These are phyloP conservation scores for Hymenoscyphus salicellus DNA, from an alignment of 2,329 filamentous ascomycete genomes.

Conservation along the genomic window DNA sequence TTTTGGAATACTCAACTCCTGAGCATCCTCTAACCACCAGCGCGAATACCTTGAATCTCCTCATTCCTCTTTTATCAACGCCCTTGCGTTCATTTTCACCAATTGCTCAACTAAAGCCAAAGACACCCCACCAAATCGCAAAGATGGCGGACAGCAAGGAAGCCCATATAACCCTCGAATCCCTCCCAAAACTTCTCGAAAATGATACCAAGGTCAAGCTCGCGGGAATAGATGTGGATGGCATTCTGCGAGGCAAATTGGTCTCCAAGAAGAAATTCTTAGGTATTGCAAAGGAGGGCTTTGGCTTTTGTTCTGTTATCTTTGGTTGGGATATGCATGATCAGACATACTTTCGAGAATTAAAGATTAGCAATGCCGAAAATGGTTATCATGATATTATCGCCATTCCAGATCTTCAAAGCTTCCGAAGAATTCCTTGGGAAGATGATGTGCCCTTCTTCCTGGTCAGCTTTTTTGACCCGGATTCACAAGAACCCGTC, in stretches of 20 bases:
- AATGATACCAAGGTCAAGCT: slow-evolving; percentile 80
- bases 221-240: slow-evolving; percentile 83
- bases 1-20: not conserved
- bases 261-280: slow-evolving; percentile 92
- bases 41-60: not conserved
- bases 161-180: slow-evolving; percentile 55
- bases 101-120: not conserved
- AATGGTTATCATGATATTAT: slow-evolving; percentile 87
- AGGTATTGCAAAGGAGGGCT: slow-evolving; percentile 73
- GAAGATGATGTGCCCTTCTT: slow-evolving; percentile 85
- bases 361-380: slow-evolving; percentile 82
- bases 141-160: slow-evolving; percentile 26
- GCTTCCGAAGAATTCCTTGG: slow-evolving; percentile 85
- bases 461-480: slow-evolving; percentile 78
- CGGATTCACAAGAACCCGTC: slow-evolving; percentile 68
- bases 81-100: not conserved
- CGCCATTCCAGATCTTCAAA: slow-evolving; percentile 73
- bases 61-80: not conserved
- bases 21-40: not conserved
- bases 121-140: not conserved
- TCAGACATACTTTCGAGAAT: slow-evolving; percentile 79
- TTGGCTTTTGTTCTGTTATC: slow-evolving; percentile 91
- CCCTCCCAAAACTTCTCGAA: slow-evolving; percentile 64
- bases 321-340: slow-evolving; percentile 99
- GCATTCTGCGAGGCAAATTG: slow-evolving; percentile 82